phyloP scores from a whole-genome alignment of 1,139 yeast species.

The Maudiozyma humilis region DNA sequence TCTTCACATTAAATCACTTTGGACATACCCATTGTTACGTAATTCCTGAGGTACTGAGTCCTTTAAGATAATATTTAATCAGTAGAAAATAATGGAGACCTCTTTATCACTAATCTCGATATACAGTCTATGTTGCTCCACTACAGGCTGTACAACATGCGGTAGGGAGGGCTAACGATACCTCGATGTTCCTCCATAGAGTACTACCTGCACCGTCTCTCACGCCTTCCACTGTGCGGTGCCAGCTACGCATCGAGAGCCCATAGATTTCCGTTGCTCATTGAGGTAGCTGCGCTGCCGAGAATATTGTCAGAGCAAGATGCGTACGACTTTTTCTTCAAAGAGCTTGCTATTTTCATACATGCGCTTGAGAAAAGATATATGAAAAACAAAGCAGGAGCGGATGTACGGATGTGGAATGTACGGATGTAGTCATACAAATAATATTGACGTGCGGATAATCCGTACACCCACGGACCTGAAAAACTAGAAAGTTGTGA shows the following conservation, averaged over 20 bases:
- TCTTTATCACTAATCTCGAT: not conserved
- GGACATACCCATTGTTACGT: conserved; percentile 33
- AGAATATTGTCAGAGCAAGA: too few relatives aligned
- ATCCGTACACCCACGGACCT: not conserved
- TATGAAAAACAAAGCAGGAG: not conserved
- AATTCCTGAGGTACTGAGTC: conserved; percentile 25
- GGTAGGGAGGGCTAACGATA: not conserved
- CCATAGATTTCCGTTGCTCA: too few relatives aligned
- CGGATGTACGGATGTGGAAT: not conserved
- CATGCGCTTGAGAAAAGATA: not conserved
- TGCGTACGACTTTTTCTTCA: too few relatives aligned
- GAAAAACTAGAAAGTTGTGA: not conserved
- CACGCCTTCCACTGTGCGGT: not conserved
- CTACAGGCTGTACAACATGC: not conserved
- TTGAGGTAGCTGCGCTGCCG: too few relatives aligned
- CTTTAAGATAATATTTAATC: too few relatives aligned
- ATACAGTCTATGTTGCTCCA: not conserved
- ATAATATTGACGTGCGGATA: not conserved
- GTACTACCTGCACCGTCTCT: not conserved
- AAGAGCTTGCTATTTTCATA: too few relatives aligned
- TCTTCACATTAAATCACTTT: not conserved
- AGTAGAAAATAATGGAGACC: not conserved
- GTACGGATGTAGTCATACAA: not conserved
- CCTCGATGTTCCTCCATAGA: not conserved
- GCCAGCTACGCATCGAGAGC: not conserved